Evolutionary conservation across 495 filamentous ascomycete species (phyloP), one percentile per base, ranked within the genome.

Genomic region (Extremus antarcticus): DNA sequence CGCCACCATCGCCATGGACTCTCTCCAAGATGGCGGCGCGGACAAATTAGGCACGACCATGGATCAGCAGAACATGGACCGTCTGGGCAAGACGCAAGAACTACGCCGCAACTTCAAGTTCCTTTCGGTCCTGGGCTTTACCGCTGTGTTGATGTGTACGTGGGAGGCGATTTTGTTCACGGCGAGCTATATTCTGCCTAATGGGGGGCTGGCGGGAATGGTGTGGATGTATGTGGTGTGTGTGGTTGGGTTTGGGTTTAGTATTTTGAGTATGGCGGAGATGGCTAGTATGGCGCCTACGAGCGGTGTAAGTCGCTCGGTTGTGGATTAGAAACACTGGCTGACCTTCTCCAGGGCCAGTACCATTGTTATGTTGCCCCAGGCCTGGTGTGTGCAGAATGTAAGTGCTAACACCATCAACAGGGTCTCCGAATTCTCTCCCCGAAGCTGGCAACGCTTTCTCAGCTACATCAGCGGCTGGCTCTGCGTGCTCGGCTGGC

Each of bases 51-150:
- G 49, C 3, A 51, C 49, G 23, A 25, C 15, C 22, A 7, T 17
- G 8, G 49, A 51, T 20, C 49, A 51, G 49, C 16, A 22, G 22
- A 23, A 51, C 49, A 51, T 51, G 49, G 38, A 21, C 22, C 23
- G 49, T 4, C 9, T 51, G 8, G 49, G 49, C 49, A 51, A 51
- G 29, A 21, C 24, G 16, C 49, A 35, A n/a, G 49, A 38, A 11
- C 17, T 40, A 40, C 46, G 23, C 46, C 55, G 63, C 16, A 65
- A 63, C 58, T 67, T 64, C 43, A 49, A 51, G 11, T 60, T 65
- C 45, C n/a, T 63, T 16, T 59, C 57, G 1, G 62, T 64, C 11
- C 59, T 68, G 47, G 61, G 58, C 10, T 63, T 63, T 38, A 38
- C 52, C 1, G 60, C 53, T 40, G 55, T 62, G 25, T 43, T 61